Conservation (phyloP, 73 alveolate genomes). For the Paramecium bursaria region DNA sequence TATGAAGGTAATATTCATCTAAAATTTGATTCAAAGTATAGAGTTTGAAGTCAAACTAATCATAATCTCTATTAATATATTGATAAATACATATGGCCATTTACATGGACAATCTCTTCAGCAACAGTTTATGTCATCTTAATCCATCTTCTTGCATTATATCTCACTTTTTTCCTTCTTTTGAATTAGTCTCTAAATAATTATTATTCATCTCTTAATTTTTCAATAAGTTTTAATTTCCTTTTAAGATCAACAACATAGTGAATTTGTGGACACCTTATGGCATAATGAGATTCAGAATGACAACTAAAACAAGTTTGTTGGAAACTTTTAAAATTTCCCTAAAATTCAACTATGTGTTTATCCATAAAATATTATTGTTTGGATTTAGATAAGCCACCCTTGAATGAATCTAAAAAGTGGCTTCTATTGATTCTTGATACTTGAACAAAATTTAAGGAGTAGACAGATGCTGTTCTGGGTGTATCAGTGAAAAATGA, state of each 20-base stretch:
- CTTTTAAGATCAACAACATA: background rate
- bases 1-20: background rate
- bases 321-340: background rate
- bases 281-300: background rate
- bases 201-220: background rate
- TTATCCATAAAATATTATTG: constrained; percentile 16
- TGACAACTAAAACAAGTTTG: constrained; percentile 36
- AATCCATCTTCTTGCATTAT: background rate
- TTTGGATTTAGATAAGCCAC: background rate
- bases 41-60: background rate
- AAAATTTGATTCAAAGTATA: background rate
- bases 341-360: constrained; percentile 28
- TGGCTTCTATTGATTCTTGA: background rate
- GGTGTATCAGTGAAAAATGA: constrained; percentile 73
- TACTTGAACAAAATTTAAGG: constrained; percentile 73
- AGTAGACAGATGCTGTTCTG: constrained; percentile 72
- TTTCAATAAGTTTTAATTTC: background rate
- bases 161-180: constrained; percentile 2
- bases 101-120: constrained; percentile 19
- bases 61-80: background rate
- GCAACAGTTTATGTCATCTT: constrained; percentile 28
- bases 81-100: background rate
- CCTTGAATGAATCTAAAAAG: constrained; percentile 2
- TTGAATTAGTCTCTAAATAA: constrained; percentile 6
- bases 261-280: constrained; percentile 6